Percentiles rank a stretch among this genome's conserved stretches.
Evolutionary conservation across 192 early-diverging fungal species (phyloP).

Genomic region (Linnemannia exigua): DNA sequence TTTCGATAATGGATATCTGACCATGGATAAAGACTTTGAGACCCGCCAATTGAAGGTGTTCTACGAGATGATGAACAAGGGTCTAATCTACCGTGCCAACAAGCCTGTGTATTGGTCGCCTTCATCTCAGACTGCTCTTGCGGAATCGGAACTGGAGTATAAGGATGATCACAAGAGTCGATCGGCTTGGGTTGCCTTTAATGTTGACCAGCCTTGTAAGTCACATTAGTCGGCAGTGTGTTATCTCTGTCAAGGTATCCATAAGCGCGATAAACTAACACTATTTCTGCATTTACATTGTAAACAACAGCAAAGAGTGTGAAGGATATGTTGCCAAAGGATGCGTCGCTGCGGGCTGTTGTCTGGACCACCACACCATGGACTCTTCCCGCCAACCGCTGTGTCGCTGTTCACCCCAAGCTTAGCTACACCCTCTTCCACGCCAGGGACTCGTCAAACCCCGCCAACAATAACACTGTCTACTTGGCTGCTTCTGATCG

Average conservation of each 20-base stretch:
- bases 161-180: slow-evolving; percentile 79
- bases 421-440: slow-evolving; percentile 70
- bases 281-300: background rate
- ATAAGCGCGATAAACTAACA: background rate
- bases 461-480: slow-evolving; percentile 4
- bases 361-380: slow-evolving; percentile 90
- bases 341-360: slow-evolving; percentile 57
- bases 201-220: slow-evolving; percentile 62
- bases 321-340: slow-evolving; percentile 17
- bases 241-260: background rate
- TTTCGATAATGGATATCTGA: slow-evolving; percentile 78
- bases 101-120: slow-evolving; percentile 91
- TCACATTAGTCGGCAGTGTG: background rate
- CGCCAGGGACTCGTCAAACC: slow-evolving; percentile 16
- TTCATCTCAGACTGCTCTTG: slow-evolving; percentile 83
- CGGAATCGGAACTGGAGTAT: slow-evolving; percentile 87
- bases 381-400: slow-evolving; percentile 84
- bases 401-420: slow-evolving; percentile 76
- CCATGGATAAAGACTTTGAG: slow-evolving; percentile 80
- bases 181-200: slow-evolving; percentile 79
- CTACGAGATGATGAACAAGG: slow-evolving; percentile 76
- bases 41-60: slow-evolving; percentile 80
- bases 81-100: slow-evolving; percentile 81
- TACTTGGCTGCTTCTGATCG: slow-evolving; percentile 64
- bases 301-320: slow-evolving; percentile 14